Conservation (phyloP, 495 filamentous ascomycete species). For the Neurospora tetraspora region DNA sequence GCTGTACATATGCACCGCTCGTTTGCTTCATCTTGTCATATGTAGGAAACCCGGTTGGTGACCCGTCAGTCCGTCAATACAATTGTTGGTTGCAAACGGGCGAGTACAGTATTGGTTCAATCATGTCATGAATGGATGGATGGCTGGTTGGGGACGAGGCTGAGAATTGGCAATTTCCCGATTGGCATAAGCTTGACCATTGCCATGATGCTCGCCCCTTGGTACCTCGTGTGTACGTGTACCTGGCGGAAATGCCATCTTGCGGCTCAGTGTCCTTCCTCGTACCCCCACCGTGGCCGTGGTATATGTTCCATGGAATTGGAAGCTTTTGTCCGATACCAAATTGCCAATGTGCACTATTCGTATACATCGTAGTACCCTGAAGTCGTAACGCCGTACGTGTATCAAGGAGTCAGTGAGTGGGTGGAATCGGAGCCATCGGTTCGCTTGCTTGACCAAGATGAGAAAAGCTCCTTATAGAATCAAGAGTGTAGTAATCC, state of each 20-base stretch:
- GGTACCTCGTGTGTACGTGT: background rate
- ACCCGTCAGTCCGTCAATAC: background rate
- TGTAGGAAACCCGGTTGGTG: background rate
- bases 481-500: background rate
- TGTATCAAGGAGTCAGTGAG: background rate
- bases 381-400: background rate
- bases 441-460: background rate
- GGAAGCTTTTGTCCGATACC: background rate
- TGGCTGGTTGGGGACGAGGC: background rate
- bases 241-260: background rate
- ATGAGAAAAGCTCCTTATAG: background rate
- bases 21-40: background rate
- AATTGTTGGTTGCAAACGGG: background rate
- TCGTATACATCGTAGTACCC: background rate
- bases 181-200: background rate
- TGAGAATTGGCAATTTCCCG: background rate
- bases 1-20: background rate
- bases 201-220: background rate
- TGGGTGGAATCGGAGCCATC: background rate
- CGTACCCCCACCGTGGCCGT: background rate
- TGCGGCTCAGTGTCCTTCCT: background rate
- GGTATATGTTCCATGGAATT: background rate
- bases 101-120: background rate
- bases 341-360: background rate
- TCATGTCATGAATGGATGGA: background rate